Evolutionary conservation across 2,329 filamentous ascomycete species (phyloP), one percentile per base, ranked within the genome.

Genomic region (Monosporascus sp.): DNA sequence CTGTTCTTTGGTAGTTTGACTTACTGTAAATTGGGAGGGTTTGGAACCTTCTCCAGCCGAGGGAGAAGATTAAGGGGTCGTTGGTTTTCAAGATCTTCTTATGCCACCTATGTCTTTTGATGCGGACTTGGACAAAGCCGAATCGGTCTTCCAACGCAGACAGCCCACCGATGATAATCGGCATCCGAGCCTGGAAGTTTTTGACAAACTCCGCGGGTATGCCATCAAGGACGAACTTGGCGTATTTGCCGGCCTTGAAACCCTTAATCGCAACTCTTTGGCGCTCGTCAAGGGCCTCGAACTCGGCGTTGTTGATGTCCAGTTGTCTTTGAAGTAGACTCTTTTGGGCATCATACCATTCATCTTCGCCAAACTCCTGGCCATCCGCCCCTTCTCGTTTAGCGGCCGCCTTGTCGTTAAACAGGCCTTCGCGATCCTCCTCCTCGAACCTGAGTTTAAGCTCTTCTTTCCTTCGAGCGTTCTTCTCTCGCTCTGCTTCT

Each of bases 61-160:
- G 80, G 2, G 92, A 97, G 77, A 99, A 94, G 68, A 99, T 96
- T 50, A 99, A 81, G 17, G 94, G 95, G 67, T 99, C 94, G 68
- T 96, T 96, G 36, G 91, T 97, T 78, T 99, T 99, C 61, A 99
- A 80, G 62, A 97, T 97, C 78, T 94, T 96, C 82, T 97, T 97
- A 76, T 99, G 94, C 95, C 95, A 99, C 61, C 94, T 82, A 71
- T 99, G 94, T 51, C 91, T 84, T 81, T 99, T 99, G 77, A 99
- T 96, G 49, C 95, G 86, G 54, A 97, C 87, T 71, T 99, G 94
- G 8, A 97, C 87, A 67, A 89, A 97, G 8, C 94, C 95, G 69
- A 96, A 97, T 49, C 95, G 86, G 70, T 97, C 92, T 71, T 99
- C 94, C 0, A 93, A 97, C 7, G 94, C 83, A 11, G 91, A 88